Base-by-base conservation (phyloP, 108 stramenopile species). In the Pseudonitzschia pungens region DNA sequence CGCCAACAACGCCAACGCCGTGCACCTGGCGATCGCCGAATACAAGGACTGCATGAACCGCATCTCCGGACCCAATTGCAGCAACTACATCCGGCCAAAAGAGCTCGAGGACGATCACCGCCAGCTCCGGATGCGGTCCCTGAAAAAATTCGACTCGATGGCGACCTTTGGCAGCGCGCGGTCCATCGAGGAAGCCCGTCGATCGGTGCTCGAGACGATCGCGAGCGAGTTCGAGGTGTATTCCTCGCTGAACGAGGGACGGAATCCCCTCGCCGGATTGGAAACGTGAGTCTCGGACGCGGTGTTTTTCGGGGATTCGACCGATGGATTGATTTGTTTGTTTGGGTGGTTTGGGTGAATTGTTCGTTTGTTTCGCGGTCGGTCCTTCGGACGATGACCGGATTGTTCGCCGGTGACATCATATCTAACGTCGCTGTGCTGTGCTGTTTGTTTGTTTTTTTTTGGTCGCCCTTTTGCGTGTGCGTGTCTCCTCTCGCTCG, bases 1-100 rank as follows among this genome's bases (percentile, higher is more conserved):
- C 57, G 98, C 97, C 50, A 98, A 97, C 86, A 99, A 97, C 75
- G 70, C 86, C 40, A 97, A 97, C 75, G 97, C 99, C 32, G 74
- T 84, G 29, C 78, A 85, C 18, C 28, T 86, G 53, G 92, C 95
- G 32, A 69, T 97, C n/a, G 76, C 71, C 12, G 74, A 82, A 24
- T 99, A 97, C 76, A 87, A 92, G 71, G 86, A 87, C 21, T 71
- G 82, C 27, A 97, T 99, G 97, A 92, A 94, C 69, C 86, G 74
- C n/a, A 74, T 89, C 40, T 86, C 93, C 9, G 97, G 97, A 4
- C 90, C 92, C 18, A 77, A 84, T 5, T 84, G 79, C 53, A 83
- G 63, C 67, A 89, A 86, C 63, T 97, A 90, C 70, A 73, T 94
- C 28, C 66, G 79, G 42, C 88, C 93, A 7, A 76, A 92, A 31